Evolutionary conservation across 2,329 filamentous ascomycete genomes (phyloP), one percentile per base, ranked within the genome.

Genomic region (Lojkania enalia): DNA sequence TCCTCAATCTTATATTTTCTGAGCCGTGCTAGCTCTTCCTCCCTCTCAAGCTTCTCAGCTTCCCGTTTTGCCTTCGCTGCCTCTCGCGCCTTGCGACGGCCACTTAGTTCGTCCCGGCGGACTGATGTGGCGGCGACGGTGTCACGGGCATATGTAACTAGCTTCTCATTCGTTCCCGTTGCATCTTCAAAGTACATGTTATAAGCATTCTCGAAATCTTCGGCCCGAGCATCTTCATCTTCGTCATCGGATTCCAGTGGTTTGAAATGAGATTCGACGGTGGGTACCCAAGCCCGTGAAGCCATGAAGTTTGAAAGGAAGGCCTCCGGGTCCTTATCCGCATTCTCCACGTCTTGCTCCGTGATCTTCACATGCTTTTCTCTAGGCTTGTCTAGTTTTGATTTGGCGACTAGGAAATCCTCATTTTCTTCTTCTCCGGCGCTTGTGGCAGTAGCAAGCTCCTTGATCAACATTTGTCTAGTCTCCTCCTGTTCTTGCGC

Each of bases 131-230:
- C 85, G 29, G 85, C 85, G 27, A 87, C 86, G 14, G 90, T 79
- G 65, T 95, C 90, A 82, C 92, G 86, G 44, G 92, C 87, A 72
- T 96, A 95, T 4, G 91, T 90, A 61, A 87, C 84, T 21, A 99
- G 77, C 38, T 87, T 85, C 71, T 96, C 90, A 64, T 96, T 96
- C 59, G 88, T 85, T 64, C 88, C 90, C 48, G 81, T 81, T 0
- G 94, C 90, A 60, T 97, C 88, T 67, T 99, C 94, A 63, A 99
- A 99, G 23, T 94, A 87, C 72, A 96, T 74, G 73, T 99, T 99
- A 74, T 96, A 99, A 3, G 91, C 91, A 54, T 88, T 81, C 72
- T 99, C 94, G 61, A 92, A 95, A 49, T 86, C 83, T 33, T 97
- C 92, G 19, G 91, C 91, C 35, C 82, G 79, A 20, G 81, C 79